Evolutionary conservation across 352 stramenopile genomes (phyloP).

Genomic region (Pythium volutum): DNA sequence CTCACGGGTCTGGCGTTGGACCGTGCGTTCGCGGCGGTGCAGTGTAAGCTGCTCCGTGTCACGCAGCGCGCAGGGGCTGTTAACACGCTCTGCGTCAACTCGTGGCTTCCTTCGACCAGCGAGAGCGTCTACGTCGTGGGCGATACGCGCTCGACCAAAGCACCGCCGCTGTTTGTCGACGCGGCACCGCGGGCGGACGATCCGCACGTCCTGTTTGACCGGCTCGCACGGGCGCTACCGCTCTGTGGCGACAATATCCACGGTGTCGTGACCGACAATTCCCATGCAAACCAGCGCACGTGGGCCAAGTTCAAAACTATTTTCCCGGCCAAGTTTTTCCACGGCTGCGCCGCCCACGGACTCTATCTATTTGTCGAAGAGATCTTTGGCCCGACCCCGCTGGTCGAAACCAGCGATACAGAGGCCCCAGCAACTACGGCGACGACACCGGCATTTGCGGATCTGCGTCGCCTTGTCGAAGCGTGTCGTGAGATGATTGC

Average conservation of each 20-base stretch:
- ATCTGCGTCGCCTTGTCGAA: slow-evolving; percentile 14
- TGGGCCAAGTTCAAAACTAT: slow-evolving; percentile 24
- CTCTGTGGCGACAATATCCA: slow-evolving; percentile 12
- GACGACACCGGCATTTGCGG: slow-evolving; percentile 2
- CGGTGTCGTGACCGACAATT: slow-evolving; percentile 30
- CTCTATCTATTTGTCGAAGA: slow-evolving; percentile 25
- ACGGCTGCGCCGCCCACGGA: slow-evolving; percentile 29
- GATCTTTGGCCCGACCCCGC: slow-evolving; percentile 20
- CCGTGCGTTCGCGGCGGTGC: slow-evolving; percentile 19
- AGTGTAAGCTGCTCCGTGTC: slow-evolving; percentile 18
- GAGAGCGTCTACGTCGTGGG: slow-evolving; percentile 3
- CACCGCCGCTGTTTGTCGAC: slow-evolving; percentile 8
- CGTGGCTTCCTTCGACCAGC: neutral
- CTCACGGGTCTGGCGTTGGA: slow-evolving; percentile 25
- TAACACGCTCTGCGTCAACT: slow-evolving; percentile 13
- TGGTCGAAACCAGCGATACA: too few species aligned
- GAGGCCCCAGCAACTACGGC: neutral
- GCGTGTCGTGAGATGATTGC: slow-evolving; percentile 24
- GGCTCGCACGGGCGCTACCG: neutral
- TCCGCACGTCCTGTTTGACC: slow-evolving; percentile 1
- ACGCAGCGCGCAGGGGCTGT: slow-evolving; percentile 1
- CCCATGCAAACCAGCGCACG: slow-evolving; percentile 18
- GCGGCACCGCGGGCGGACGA: neutral
- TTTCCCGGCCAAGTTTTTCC: slow-evolving; percentile 28
- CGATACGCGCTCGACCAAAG: neutral